phyloP scores from a whole-genome alignment of 352 stramenopile genomes.

The Phytopythium ostracodes region DNA sequence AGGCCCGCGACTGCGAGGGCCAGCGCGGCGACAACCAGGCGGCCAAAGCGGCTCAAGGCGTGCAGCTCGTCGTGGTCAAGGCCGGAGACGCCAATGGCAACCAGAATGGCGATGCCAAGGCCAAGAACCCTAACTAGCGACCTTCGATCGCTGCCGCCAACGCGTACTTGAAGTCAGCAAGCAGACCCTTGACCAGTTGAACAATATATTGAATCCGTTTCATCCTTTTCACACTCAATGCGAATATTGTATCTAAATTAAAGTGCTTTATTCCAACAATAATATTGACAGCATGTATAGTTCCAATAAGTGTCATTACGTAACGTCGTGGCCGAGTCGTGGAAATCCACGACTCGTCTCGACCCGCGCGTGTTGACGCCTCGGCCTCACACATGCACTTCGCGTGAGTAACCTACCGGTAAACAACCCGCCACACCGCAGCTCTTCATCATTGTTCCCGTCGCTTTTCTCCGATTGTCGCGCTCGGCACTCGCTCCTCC shows the following conservation, averaged over 20 bases:
- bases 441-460: not conserved
- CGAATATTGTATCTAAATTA: too few relatives aligned
- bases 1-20: not conserved
- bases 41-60: not conserved
- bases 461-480: not conserved
- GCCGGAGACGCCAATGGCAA: not conserved
- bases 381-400: not conserved
- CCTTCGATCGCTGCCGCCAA: not conserved
- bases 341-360: not conserved
- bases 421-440: not conserved
- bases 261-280: too few relatives aligned
- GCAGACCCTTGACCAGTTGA: not conserved
- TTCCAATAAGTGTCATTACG: not conserved
- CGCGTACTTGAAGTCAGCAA: not conserved
- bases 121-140: not conserved
- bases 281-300: too few relatives aligned
- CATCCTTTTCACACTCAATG: too few relatives aligned
- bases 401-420: not conserved
- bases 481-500: not conserved
- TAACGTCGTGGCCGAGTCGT: not conserved
- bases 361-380: not conserved
- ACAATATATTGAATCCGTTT: not conserved
- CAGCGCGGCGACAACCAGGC: slow-evolving; percentile 1
- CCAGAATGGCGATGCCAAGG: not conserved
- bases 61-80: not conserved